Percentiles rank a stretch among this genome's conserved stretches.
These are phyloP conservation scores for Erythrophleum ivorense DNA, from an alignment of 331 rosid species.

Conservation along the genomic window DNA sequence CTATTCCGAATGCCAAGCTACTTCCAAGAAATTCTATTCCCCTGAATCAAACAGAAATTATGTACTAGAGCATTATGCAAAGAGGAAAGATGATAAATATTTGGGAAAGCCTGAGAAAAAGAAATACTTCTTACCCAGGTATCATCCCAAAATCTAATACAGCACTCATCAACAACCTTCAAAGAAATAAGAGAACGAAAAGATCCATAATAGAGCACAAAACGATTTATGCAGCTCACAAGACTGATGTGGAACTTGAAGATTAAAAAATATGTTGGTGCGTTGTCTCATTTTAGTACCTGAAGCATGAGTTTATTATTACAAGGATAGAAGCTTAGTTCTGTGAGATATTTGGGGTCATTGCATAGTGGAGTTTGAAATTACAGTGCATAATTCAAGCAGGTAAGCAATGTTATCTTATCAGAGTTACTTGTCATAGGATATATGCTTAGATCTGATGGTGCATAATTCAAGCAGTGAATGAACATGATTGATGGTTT, in stretches of 20 bases:
- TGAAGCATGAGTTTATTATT: neutral
- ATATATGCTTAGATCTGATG: constrained; percentile 9
- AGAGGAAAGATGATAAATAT: neutral
- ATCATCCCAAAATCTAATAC: neutral
- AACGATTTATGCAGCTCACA: neutral
- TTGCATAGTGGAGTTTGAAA: neutral
- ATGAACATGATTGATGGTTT: neutral
- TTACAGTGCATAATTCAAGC: neutral
- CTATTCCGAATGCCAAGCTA: too few species aligned
- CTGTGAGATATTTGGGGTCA: neutral
- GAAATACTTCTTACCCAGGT: neutral
- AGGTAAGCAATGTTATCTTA: neutral
- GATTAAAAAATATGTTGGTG: neutral
- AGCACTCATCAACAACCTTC: too few species aligned
- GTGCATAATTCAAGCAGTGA: constrained; percentile 10
- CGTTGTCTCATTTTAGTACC: neutral
- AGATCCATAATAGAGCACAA: neutral
- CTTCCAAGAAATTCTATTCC: neutral
- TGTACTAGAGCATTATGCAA: neutral
- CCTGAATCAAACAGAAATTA: neutral
- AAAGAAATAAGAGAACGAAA: too few species aligned
- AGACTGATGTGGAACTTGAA: constrained; percentile 8
- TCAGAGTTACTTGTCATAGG: constrained; percentile 26
- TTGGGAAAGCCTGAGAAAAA: neutral
- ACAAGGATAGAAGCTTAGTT: constrained; percentile 24